Evolutionary conservation across 352 stramenopile genomes (phyloP), one percentile per base, ranked within the genome.

Genomic region (Phytophthora litchii): DNA sequence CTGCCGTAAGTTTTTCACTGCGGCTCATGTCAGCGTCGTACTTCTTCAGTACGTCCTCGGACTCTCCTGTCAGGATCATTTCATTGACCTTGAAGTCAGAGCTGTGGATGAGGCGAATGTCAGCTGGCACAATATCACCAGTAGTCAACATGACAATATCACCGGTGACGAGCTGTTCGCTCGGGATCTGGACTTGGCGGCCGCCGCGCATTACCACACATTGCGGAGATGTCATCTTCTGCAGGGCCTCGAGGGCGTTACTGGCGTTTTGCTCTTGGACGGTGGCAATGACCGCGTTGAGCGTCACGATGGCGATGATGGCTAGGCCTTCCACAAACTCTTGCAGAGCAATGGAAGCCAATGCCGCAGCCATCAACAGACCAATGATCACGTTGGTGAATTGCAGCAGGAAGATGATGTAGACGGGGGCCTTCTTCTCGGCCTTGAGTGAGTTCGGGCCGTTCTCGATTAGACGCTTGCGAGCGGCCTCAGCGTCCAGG

Each of bases 51-150:
- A 91, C 80, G 45, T 88, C 91, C 36, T 92, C 68, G 2, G 91
- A 90, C 64, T 98, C 95, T 37, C 95, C 95, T 6, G 95, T 98
- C 4, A 98, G 76, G 54, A 89, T 96, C 60, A 92, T 97, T 78
- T 98, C 93, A 67, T 98, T 97, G 4, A 98, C 80, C 57, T 92
- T 86, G 31, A 91, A 81, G 48, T 89, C 72, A 0, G 84, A 80
- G 58, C 90, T 96, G 48, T 86, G 76, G 9, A 95, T 71, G 4
- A 98, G 78, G n/a, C 92, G 68, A 17, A 95, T 89, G 64, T 98
- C 95, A 1, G 89, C 80, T 1, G 92, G 90, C 27, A 98, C 88
- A 54, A 97, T 94, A 60, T 98, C 95, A n/a, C 94, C 95, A 14
- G 89, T 96, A 16, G 78, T 77, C 1, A 98, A 76, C 19, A 91